A percentile compares a stretch with the other conserved stretches of the same genome.
These are phyloP conservation scores for Lactarius tabidus DNA, from an alignment of 768 basidiomycete genomes.

Conservation along the genomic window DNA sequence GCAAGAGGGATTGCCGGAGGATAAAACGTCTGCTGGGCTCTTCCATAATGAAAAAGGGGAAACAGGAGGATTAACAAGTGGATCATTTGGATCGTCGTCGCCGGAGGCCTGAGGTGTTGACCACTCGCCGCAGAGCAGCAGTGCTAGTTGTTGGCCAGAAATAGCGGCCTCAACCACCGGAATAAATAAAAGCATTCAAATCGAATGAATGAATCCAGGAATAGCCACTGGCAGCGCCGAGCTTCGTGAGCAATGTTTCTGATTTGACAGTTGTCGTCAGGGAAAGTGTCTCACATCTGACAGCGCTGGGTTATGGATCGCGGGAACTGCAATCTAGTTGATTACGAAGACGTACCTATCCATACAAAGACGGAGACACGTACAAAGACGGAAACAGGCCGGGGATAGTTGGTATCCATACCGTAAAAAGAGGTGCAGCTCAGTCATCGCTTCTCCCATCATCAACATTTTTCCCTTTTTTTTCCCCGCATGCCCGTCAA, in stretches of 20 bases:
- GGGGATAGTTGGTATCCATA: too few species aligned
- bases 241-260: background rate
- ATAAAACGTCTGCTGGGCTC: background rate
- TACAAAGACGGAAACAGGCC: too few species aligned
- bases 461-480: too few species aligned
- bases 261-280: background rate
- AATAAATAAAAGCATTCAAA: background rate
- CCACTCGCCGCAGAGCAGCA: background rate
- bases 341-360: background rate
- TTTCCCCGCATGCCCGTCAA: too few species aligned
- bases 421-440: too few species aligned
- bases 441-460: too few species aligned
- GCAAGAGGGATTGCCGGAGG: background rate
- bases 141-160: background rate
- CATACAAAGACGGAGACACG: too few species aligned
- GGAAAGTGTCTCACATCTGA: background rate
- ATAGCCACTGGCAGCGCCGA: too few species aligned
- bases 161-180: background rate
- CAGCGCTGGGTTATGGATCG: background rate
- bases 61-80: background rate
- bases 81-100: background rate
- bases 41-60: background rate
- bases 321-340: background rate
- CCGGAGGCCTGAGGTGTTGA: background rate
- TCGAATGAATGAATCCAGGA: background rate